Percentiles rank a stretch among this genome's conserved stretches.
Evolutionary conservation across 2,329 filamentous ascomycete genomes (phyloP).

Genomic region (Alternaria alternata): DNA sequence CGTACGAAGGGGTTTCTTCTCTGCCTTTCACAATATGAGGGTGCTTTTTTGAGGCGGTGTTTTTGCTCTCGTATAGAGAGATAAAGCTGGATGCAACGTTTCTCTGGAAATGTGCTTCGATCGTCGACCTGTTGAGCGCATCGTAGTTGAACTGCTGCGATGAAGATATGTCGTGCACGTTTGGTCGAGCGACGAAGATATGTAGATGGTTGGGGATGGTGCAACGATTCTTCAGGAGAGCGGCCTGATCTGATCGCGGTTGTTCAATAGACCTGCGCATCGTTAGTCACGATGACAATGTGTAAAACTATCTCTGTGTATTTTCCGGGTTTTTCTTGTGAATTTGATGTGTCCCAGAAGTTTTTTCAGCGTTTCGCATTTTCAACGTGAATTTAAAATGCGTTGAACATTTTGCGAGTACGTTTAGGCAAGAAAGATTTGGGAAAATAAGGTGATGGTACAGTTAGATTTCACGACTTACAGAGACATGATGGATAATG

Average conservation of each 20-base stretch:
- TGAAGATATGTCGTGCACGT: background rate
- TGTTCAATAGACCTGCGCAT: background rate
- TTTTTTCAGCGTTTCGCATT: background rate
- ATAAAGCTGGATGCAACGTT: slow-evolving; percentile 6
- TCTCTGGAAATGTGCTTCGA: slow-evolving; percentile 4
- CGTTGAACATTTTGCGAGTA: background rate
- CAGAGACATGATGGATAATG: background rate
- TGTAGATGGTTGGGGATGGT: background rate
- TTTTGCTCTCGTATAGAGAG: slow-evolving; percentile 11
- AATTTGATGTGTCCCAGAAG: background rate
- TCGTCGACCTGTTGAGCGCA: background rate
- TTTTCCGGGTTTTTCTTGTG: background rate
- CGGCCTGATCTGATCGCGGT: background rate
- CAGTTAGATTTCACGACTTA: background rate
- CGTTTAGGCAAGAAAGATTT: background rate
- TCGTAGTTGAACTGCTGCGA: background rate
- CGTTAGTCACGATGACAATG: background rate
- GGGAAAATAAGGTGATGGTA: background rate
- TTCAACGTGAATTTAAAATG: background rate
- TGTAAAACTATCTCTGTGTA: background rate
- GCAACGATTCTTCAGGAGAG: background rate
- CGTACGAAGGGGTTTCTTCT: background rate
- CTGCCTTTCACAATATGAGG: background rate
- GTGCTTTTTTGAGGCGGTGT: background rate
- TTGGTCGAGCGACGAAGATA: background rate